A percentile compares a stretch with the other conserved stretches of the same genome.
Evolutionary conservation across 1,139 yeast genomes (phyloP).

Genomic region (Candida sp.): DNA sequence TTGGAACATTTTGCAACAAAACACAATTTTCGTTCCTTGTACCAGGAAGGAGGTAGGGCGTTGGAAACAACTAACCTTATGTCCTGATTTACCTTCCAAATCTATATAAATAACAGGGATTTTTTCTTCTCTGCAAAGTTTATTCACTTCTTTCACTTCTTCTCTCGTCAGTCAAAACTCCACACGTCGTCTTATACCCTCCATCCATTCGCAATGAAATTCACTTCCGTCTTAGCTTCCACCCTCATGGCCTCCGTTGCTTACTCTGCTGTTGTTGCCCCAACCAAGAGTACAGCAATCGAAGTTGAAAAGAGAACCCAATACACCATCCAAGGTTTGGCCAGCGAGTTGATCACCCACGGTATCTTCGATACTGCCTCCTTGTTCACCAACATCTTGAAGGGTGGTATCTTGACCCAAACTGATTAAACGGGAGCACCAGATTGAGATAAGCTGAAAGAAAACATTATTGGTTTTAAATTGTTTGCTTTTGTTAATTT

Average conservation of each 20-base stretch:
- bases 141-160: not conserved
- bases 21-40: too few relatives aligned
- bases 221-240: slow-evolving; percentile 5
- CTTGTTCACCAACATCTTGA: not conserved
- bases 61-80: not conserved
- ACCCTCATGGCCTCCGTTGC: slow-evolving; percentile 5
- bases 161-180: too few relatives aligned
- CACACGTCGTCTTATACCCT: too few relatives aligned
- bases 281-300: slow-evolving; percentile 3
- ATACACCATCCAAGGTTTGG: slow-evolving; percentile 6
- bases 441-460: not conserved
- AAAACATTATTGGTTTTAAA: not conserved
- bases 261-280: slow-evolving; percentile 4
- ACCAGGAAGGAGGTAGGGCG: too few relatives aligned
- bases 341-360: slow-evolving; percentile 4
- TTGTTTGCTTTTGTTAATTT: not conserved
- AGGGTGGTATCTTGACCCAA: slow-evolving; percentile 7
- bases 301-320: slow-evolving; percentile 4
- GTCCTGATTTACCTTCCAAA: too few relatives aligned
- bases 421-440: not conserved
- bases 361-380: slow-evolving; percentile 6
- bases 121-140: not conserved
- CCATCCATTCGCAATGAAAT: too few relatives aligned
- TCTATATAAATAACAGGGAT: not conserved
- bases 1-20: not conserved